These are phyloP conservation scores for Hypoxylon sp. DNA, from an alignment of 2,329 filamentous ascomycete genomes.

Conservation along the genomic window DNA sequence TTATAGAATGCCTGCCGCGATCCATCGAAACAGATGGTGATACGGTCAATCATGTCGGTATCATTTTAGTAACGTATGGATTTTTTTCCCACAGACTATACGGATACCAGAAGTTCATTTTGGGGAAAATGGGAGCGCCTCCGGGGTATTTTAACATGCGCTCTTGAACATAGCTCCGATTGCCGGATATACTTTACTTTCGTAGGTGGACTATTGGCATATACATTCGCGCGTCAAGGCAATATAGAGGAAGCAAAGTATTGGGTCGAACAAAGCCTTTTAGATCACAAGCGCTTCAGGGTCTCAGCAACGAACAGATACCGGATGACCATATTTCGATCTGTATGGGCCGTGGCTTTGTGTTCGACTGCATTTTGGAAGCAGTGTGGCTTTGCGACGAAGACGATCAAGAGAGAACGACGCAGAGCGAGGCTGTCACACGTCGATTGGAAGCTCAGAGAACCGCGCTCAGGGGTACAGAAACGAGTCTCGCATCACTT, in stretches of 20 bases:
- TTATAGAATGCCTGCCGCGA: neutral
- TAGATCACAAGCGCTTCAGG: neutral
- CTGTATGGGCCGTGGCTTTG: neutral
- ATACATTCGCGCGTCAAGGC: neutral
- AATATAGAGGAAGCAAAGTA: neutral
- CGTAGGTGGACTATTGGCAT: neutral
- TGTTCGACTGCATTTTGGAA: neutral
- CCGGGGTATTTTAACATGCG: neutral
- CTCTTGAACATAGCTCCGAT: neutral
- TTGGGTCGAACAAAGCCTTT: neutral
- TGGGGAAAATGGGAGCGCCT: neutral
- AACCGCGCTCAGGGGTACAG: neutral
- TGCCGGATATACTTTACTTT: neutral
- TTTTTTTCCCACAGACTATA: neutral
- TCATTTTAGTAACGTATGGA: neutral
- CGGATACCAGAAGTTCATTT: too few relatives aligned
- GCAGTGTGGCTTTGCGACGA: neutral
- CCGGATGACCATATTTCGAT: slow-evolving; percentile 3
- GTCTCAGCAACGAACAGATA: neutral
- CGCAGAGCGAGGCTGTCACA: neutral
- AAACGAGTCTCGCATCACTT: neutral
- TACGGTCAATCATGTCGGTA: neutral
- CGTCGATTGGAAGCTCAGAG: neutral
- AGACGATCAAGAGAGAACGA: neutral
- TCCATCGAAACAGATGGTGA: neutral